Base-by-base conservation (phyloP, 176 grass and related monocot genomes). In the Eragrostis nindensis region DNA sequence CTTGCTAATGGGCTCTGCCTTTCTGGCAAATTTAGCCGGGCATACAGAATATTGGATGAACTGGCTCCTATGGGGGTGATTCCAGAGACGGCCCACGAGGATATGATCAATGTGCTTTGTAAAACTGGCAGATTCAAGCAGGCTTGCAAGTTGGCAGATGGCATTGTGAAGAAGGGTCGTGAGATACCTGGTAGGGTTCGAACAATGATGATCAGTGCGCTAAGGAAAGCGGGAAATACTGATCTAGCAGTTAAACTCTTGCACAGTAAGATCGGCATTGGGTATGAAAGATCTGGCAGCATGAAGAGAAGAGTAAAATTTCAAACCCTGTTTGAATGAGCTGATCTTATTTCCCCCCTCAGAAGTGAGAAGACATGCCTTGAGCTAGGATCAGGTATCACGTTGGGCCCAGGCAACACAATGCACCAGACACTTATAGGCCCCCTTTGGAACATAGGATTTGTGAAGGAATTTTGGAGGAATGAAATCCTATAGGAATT, bases 271-370 rank as follows among this genome's bases (percentile, higher is more conserved):
- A 90, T 98, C 54, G 95, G 86, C 77, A 93, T 98, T 83, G 90
- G 90, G 7, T 98, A 98, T 70, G 90, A 95, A 24, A 89, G 95
- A 87, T 98, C 86, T 82, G 96, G 96, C 78, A 95, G 92, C 84
- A 86, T 98, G 63, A 98, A 95, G 69, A 86, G 86, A 87, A 86
- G 92, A 78, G 86, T 95, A 24, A 98, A 98, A 49, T 98, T 98
- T 69, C 90, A 87, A 57, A 95, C 95, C 46, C 48, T 98, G 68
- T 81, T 93, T 77, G 74, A 86, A 44, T 91, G 73, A 84, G 46
- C n/a, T 2, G 38, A 14, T 66, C 47, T 2, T 75, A 65, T 52
- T 66, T 19, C 63, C 36, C 36, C n/a, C 40, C 21, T 68, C 7
- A 60, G 53, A 76, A 21, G 11, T 47, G 39, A 49, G 25, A 55